Percentiles rank a stretch among this genome's conserved stretches.
These are phyloP conservation scores for Fragaria iinumae DNA, from an alignment of 306 rosid genomes.

Conservation along the genomic window DNA sequence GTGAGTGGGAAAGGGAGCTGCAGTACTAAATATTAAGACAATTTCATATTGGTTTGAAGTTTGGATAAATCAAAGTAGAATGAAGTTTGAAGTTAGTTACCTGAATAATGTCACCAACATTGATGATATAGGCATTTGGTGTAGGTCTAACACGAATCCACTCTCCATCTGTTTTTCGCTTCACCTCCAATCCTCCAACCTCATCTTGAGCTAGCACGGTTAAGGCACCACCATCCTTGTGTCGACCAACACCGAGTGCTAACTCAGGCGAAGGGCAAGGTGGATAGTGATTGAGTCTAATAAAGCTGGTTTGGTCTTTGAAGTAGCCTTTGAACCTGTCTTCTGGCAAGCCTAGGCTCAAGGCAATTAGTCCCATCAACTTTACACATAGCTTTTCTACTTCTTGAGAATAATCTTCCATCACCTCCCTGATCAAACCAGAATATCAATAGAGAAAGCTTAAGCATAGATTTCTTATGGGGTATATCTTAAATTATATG, in stretches of 20 bases:
- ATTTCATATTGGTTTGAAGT: not conserved
- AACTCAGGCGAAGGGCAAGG: conserved; percentile 52
- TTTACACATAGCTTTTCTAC: conserved; percentile 38
- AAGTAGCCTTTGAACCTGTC: conserved; percentile 43
- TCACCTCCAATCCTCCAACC: conserved; percentile 59
- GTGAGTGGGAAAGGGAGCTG: not conserved
- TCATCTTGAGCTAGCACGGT: conserved; percentile 56
- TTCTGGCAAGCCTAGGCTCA: conserved; percentile 49
- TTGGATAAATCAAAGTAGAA: not conserved
- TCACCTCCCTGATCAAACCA: conserved; percentile 27
- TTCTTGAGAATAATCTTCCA: conserved; percentile 39
- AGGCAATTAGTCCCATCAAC: conserved; percentile 47
- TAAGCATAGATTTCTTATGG: not conserved
- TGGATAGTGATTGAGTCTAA: conserved; percentile 51
- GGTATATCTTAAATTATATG: too few species aligned
- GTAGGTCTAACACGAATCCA: conserved; percentile 54
- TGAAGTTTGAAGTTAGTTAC: conserved; percentile 20
- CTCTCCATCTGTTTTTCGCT: conserved; percentile 44
- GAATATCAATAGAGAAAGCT: not conserved
- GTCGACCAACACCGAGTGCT: conserved; percentile 60
- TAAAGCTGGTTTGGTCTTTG: conserved; percentile 42
- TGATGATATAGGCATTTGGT: conserved; percentile 52
- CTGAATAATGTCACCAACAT: conserved; percentile 54
- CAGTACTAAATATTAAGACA: not conserved
- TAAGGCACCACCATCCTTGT: conserved; percentile 47